Evolutionary conservation across 2,329 filamentous ascomycete genomes (phyloP), one percentile per base, ranked within the genome.

Genomic region (Magnaporthiopsis rhizophila): DNA sequence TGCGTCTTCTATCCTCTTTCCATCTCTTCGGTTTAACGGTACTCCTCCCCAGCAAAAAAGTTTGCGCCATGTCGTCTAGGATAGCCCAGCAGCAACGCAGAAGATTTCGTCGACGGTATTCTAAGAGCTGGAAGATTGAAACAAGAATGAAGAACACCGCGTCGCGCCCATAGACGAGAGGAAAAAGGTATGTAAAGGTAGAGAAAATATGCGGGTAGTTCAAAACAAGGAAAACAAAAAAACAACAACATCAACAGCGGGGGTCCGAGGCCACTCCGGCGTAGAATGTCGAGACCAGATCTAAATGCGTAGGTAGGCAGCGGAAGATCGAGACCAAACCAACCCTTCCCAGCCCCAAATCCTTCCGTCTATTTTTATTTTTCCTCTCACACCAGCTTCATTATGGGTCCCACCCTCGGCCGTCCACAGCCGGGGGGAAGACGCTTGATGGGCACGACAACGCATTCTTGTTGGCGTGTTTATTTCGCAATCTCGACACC

Each of bases 401-500:
- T n/a, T 34, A 60, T 36, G 30, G 34, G 9, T 3, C 15, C 15
- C 32, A n/a, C 38, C 28, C 28, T 26, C 53, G 36, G 13, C 12
- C 34, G 18, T 24, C 24, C 61, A 9, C 21, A 13, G 9, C 28
- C 45, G 5, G 34, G 45, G n/a, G 21, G 21, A 24, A 11, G 7
- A 8, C 45, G 15, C 38, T 50, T 8, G 15, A 50, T 1, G 18
- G 38, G 38, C 18, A 50, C 32, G 28, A 28, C 60, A 45, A 18
- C 15, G 4, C 13, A 13, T 38, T 3, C 13, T 45, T 18, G 38
- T 18, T 45, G 53, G 12, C 26, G 15, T 15, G 18, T 58, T 77
- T 79, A 79, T 72, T 81, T 81, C 67, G 74, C 76, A 69, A 92
- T 89, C 78, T 92, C 89, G 45, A 92, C 87, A 78, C 89, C 90